Evolutionary conservation across 192 early-diverging fungal genomes (phyloP), one percentile per base, ranked within the genome.

Genomic region (Podila epigama): DNA sequence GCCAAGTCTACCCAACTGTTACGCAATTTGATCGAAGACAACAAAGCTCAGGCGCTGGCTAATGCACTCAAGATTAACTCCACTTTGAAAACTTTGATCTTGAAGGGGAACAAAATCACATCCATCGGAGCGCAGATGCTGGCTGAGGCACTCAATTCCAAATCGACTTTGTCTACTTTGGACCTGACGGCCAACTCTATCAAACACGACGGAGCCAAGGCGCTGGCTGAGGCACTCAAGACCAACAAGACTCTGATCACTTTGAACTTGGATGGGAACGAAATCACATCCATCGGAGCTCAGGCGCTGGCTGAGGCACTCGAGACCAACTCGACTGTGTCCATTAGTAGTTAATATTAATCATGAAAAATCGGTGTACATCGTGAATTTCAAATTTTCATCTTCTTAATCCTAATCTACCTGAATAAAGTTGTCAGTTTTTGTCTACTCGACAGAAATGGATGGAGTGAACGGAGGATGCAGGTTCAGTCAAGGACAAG

Each of bases 201-300:
- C 33, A 29, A 5, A 62, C 20, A 35, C 12, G 22, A 35, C 42
- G 60, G 41, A 50, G 4, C 32, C 5, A 4, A 61, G 32, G 60
- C 48, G 42, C 44, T 62, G n/a, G 60, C 42, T 33, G 60, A 62
- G 44, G 42, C 44, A 62, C 29, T 50, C 60, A 62, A 62, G 42
- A 37, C 33, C 48, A 50, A 20, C 48, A 51, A 12, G 32, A 35
- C 37, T 35, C 32, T 62, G 44, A 33, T 15, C 58, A 59, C 39
- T 2, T 59, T 59, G 13, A 0, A 41, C 20, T 59, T 59, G 57
- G 0, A 25, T 0, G 1, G 11, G 22, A 60, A 60, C 58, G 2
- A 18, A 0, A 60, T 60, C 40, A 40, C 27, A 42, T 25, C 1
- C 6, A 27, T 27, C 57, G 57, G 57, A 41, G 25, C 57, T 41